These are phyloP conservation scores for Penicilliopsis zonata DNA, from an alignment of 495 filamentous ascomycete species.

Conservation along the genomic window DNA sequence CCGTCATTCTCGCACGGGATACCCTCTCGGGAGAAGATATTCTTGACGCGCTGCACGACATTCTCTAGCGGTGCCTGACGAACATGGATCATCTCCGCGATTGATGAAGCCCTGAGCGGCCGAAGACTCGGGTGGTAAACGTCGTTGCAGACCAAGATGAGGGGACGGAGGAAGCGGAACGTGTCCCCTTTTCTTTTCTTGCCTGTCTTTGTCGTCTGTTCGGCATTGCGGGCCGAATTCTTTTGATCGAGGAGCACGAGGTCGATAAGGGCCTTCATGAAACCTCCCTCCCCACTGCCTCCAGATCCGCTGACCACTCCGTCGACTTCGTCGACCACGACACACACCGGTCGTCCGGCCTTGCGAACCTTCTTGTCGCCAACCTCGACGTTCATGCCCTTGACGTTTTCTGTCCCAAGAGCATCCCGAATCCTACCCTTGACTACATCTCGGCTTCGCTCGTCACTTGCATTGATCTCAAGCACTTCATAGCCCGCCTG, in stretches of 20 bases:
- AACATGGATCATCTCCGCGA: slow-evolving; percentile 87
- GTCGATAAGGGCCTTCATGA: slow-evolving; percentile 89
- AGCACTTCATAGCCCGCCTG: slow-evolving; percentile 94
- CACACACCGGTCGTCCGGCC: slow-evolving; percentile 76
- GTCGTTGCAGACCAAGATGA: slow-evolving; percentile 95
- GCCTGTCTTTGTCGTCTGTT: slow-evolving; percentile 18
- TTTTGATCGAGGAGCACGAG: slow-evolving; percentile 75
- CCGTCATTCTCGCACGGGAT: slow-evolving; percentile 78
- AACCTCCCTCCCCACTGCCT: slow-evolving; percentile 64
- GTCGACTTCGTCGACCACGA: slow-evolving; percentile 94
- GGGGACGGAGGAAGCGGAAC: slow-evolving; percentile 73
- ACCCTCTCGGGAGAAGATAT: slow-evolving; percentile 75
- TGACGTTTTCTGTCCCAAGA: slow-evolving; percentile 84
- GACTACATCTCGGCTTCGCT: slow-evolving; percentile 91
- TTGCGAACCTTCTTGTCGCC: slow-evolving; percentile 52
- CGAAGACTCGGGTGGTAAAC: slow-evolving; percentile 87
- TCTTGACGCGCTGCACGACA: slow-evolving; percentile 70
- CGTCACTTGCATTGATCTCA: slow-evolving; percentile 93
- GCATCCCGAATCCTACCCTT: slow-evolving; percentile 80
- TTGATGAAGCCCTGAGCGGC: slow-evolving; percentile 63
- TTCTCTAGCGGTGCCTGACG: slow-evolving; percentile 79
- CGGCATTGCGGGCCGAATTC: slow-evolving; percentile 42
- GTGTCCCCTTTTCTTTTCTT: slow-evolving; percentile 61
- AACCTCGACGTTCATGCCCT: slow-evolving; percentile 58
- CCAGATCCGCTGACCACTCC: slow-evolving; percentile 75